Evolutionary conservation across 768 basidiomycete species (phyloP).

Genomic region (Paxillus rubicundulus): DNA sequence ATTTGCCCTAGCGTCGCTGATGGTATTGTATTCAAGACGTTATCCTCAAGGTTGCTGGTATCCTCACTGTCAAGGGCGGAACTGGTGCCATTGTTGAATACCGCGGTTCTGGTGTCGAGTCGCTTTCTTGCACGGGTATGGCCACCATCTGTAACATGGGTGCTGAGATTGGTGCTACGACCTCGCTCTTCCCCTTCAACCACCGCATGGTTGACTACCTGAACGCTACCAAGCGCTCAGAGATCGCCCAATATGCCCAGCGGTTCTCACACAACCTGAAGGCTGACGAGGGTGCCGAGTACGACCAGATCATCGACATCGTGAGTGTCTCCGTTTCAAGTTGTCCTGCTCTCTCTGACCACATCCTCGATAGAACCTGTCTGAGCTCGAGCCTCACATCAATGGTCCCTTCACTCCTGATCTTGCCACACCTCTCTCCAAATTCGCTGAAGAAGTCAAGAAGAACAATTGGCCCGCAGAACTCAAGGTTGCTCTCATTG

Average conservation of each 20-base stretch:
- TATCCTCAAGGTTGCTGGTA: slow-evolving; percentile 98
- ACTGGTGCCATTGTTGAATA: slow-evolving; percentile 99
- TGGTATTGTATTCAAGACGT: slow-evolving; percentile 57
- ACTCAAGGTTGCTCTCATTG: slow-evolving; percentile 96
- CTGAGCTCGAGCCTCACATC: slow-evolving; percentile 97
- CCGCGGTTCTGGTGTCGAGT: slow-evolving; percentile 90
- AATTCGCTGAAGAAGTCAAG: slow-evolving; percentile 89
- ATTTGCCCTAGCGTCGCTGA: slow-evolving; percentile 6
- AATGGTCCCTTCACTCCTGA: slow-evolving; percentile 99
- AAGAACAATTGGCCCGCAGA: slow-evolving; percentile 97
- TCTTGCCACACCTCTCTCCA: slow-evolving; percentile 96
- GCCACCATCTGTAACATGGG: slow-evolving; percentile 99
- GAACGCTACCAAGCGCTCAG: slow-evolving; percentile 87
- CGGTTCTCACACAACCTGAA: slow-evolving; percentile 86
- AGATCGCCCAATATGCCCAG: slow-evolving; percentile 87
- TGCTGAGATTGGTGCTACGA: slow-evolving; percentile 99
- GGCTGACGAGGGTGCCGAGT: slow-evolving; percentile 86
- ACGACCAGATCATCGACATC: slow-evolving; percentile 92
- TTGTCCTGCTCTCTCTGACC: neutral
- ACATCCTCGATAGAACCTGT: slow-evolving; percentile 64
- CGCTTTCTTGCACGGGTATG: slow-evolving; percentile 98
- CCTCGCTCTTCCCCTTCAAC: slow-evolving; percentile 99
- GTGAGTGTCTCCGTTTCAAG: slow-evolving; percentile 40
- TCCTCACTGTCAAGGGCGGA: slow-evolving; percentile 98
- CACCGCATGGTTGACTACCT: slow-evolving; percentile 90